Conservation (phyloP, 345 rosid species). For the Bruguiera sexangula region DNA sequence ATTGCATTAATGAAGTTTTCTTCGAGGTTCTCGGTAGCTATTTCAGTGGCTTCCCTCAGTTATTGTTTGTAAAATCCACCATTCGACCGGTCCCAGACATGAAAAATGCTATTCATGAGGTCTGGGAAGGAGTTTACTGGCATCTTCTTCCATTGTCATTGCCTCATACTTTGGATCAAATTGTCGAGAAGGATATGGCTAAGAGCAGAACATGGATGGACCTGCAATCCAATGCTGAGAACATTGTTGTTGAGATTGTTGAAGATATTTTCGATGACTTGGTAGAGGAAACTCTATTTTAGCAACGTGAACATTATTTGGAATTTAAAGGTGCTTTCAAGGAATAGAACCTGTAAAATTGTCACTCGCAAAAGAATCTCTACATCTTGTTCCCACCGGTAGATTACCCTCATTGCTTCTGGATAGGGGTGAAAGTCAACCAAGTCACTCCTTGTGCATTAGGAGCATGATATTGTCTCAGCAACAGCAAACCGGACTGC, state of each 20-base stretch:
- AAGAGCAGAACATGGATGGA: conserved; percentile 67
- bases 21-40: conserved; percentile 47
- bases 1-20: conserved; percentile 77
- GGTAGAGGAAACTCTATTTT: conserved; percentile 45
- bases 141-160: conserved; percentile 60
- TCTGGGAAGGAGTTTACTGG: conserved; percentile 69
- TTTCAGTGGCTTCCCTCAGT: conserved; percentile 48
- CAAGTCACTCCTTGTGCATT: conserved; percentile 1
- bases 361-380: neutral
- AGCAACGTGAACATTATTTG: conserved; percentile 28
- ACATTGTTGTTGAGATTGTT: conserved; percentile 44
- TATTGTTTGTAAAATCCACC: conserved; percentile 45
- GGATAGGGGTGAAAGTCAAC: conserved; percentile 4
- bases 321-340: conserved; percentile 9
- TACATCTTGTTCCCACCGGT: neutral
- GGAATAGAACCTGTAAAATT: conserved; percentile 27
- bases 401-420: neutral
- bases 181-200: conserved; percentile 67
- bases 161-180: conserved; percentile 69
- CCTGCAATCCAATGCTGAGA: conserved; percentile 42
- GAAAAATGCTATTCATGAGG: conserved; percentile 42
- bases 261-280: conserved; percentile 60
- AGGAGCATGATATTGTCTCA: neutral
- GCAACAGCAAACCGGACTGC: neutral
- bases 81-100: conserved; percentile 42